These are phyloP conservation scores for Salvia sclarea DNA, from an alignment of 305 asterid genomes.

Conservation along the genomic window DNA sequence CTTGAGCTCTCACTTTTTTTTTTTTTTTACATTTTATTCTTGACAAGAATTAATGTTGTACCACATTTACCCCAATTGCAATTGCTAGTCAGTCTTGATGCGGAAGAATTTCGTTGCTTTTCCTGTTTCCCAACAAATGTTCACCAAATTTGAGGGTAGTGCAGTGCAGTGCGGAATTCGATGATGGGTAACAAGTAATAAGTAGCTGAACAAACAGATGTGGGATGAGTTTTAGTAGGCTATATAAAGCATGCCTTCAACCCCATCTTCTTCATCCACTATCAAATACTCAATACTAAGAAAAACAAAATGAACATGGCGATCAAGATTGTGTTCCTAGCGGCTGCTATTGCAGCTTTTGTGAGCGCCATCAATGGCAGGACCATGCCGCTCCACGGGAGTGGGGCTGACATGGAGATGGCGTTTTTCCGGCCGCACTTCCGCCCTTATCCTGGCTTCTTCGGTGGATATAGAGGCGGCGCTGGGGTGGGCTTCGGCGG, in stretches of 20 bases:
- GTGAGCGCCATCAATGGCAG: slow-evolving; percentile 28
- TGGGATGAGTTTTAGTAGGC: neutral
- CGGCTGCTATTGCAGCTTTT: slow-evolving; percentile 26
- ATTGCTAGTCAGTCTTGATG: no score
- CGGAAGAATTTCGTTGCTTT: neutral
- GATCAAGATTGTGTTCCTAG: slow-evolving; percentile 32
- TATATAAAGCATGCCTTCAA: slow-evolving; percentile 28
- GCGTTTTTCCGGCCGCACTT: slow-evolving; percentile 32
- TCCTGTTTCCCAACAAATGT: slow-evolving; percentile 26
- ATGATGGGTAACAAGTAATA: neutral
- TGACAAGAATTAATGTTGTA: slow-evolving; percentile 6
- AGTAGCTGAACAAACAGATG: slow-evolving; percentile 5
- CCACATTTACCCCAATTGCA: slow-evolving; percentile 11
- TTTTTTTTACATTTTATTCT: slow-evolving; percentile 23
- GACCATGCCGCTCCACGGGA: slow-evolving; percentile 1
- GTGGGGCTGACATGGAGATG: slow-evolving; percentile 18
- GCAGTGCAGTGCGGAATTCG: neutral
- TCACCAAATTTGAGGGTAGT: slow-evolving; percentile 13
- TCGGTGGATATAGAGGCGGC: slow-evolving; percentile 36
- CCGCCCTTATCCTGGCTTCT: slow-evolving; percentile 26
- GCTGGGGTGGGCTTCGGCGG: slow-evolving; percentile 27
- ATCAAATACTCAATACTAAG: neutral
- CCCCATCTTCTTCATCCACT: slow-evolving; percentile 8
- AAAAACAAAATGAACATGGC: slow-evolving; percentile 26
- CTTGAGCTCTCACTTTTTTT: slow-evolving; percentile 36